Percentiles rank a stretch among this genome's conserved stretches.
These are phyloP conservation scores for Prunus dulcis DNA, from an alignment of 306 rosid genomes.

Conservation along the genomic window DNA sequence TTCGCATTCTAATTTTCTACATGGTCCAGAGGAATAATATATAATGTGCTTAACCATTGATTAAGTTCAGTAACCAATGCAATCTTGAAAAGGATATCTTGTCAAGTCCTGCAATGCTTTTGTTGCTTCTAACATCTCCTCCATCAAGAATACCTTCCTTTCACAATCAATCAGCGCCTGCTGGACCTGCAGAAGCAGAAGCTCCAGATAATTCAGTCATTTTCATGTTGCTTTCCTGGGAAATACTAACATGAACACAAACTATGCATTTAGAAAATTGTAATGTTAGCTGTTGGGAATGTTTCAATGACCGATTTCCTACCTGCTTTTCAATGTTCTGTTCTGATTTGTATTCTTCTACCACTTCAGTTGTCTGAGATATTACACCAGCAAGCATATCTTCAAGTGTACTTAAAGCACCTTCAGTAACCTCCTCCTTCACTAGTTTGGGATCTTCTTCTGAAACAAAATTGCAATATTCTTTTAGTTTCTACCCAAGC, in stretches of 20 bases:
- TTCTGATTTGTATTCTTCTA: constrained; percentile 47
- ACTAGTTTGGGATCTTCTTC: constrained; percentile 30
- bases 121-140: constrained; percentile 26
- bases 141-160: constrained; percentile 54
- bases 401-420: constrained; percentile 34
- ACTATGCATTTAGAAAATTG: constrained; percentile 10
- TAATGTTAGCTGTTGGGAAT: not conserved
- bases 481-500: constrained; percentile 19
- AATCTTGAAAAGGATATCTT: no score
- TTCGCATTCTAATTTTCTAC: no score
- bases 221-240: constrained; percentile 7
- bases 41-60: no score
- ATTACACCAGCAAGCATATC: constrained; percentile 38
- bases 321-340: constrained; percentile 48
- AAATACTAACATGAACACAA: not conserved
- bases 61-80: no score
- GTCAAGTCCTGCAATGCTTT: no score
- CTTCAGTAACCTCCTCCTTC: constrained; percentile 39
- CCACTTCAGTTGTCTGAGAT: constrained; percentile 46
- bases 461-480: constrained; percentile 31
- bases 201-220: constrained; percentile 7
- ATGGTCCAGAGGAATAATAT: no score
- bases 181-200: constrained; percentile 59
- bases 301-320: constrained; percentile 22
- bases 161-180: constrained; percentile 43